Evolutionary conservation across 192 early-diverging fungal genomes (phyloP).

Genomic region (Polychytrium aggregatum): DNA sequence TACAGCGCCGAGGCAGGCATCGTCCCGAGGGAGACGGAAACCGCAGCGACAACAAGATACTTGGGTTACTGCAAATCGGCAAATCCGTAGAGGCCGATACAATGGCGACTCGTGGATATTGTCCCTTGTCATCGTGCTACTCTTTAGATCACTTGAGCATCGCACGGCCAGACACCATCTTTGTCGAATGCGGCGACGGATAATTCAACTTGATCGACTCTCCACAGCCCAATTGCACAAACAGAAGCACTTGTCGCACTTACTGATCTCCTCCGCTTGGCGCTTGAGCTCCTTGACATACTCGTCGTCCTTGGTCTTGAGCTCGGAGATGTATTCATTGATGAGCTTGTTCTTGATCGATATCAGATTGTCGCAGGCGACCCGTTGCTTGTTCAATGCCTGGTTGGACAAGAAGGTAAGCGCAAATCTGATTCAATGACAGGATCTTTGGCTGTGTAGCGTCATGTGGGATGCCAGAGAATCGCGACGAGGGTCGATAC

Average conservation of each 20-base stretch:
- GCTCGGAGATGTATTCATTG: slow-evolving; percentile 35
- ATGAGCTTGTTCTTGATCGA: slow-evolving; percentile 37
- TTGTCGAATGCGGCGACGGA: too few relatives aligned
- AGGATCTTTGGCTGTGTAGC: background rate
- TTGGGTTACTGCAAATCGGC: too few relatives aligned
- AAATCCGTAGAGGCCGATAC: too few relatives aligned
- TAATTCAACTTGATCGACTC: too few relatives aligned
- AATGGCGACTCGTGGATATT: too few relatives aligned
- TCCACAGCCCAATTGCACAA: too few relatives aligned
- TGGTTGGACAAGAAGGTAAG: slow-evolving; percentile 6
- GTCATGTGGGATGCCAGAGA: background rate
- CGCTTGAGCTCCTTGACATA: slow-evolving; percentile 50
- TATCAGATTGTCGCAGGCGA: slow-evolving; percentile 29
- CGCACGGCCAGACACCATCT: too few relatives aligned
- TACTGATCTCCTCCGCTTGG: slow-evolving; percentile 52
- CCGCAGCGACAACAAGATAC: too few relatives aligned
- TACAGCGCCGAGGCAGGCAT: too few relatives aligned
- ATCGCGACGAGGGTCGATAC: background rate
- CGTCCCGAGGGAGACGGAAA: too few relatives aligned
- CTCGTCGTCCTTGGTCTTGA: slow-evolving; percentile 47
- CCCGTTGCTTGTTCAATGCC: slow-evolving; percentile 28
- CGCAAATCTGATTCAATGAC: background rate
- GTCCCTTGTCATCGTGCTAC: too few relatives aligned
- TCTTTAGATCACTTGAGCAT: too few relatives aligned
- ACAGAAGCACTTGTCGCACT: background rate